Evolutionary conservation across 192 early-diverging fungal genomes (phyloP).

Genomic region (Gryganskiella cystojenkinii): DNA sequence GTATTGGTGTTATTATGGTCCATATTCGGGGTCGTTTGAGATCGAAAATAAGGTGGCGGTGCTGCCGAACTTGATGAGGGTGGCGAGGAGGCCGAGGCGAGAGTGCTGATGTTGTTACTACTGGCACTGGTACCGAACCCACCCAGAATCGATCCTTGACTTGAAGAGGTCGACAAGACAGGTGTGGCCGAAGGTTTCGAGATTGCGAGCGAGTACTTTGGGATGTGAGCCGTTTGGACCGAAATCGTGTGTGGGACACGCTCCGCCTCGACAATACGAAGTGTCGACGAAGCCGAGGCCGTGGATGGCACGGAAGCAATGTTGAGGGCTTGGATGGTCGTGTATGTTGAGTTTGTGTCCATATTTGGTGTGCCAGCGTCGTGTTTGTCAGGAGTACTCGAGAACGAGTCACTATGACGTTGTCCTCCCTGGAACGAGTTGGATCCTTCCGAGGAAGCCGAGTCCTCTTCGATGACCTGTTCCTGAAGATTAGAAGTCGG

Average conservation of each 20-base stretch:
- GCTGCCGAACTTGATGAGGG: conserved; percentile 4
- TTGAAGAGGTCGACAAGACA: conserved; percentile 27
- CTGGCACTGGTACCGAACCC: conserved; percentile 7
- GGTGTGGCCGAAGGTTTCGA: conserved; percentile 21
- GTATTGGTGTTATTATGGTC: conserved; percentile 4
- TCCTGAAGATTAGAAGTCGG: conserved; percentile 23
- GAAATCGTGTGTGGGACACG: conserved; percentile 38
- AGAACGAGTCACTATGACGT: conserved; percentile 1
- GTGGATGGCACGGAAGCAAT: neutral
- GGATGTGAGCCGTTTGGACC: conserved; percentile 32
- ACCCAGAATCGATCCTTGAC: conserved; percentile 29
- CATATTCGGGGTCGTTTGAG: conserved; percentile 13
- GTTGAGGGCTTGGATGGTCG: neutral
- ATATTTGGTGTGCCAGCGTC: no score
- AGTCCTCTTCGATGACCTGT: conserved; percentile 43
- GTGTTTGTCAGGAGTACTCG: no score
- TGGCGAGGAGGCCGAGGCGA: conserved; percentile 14
- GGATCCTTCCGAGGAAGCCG: conserved; percentile 35
- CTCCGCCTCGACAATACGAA: conserved; percentile 16
- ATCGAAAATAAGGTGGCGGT: no score
- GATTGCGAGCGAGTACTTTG: conserved; percentile 42
- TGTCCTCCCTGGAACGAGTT: conserved; percentile 8
- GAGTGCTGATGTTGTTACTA: neutral
- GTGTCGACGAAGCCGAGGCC: neutral
- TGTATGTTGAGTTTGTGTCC: neutral